These are phyloP conservation scores for Microdochium trichocladiopsis DNA, from an alignment of 2,329 filamentous ascomycete genomes.

Conservation along the genomic window DNA sequence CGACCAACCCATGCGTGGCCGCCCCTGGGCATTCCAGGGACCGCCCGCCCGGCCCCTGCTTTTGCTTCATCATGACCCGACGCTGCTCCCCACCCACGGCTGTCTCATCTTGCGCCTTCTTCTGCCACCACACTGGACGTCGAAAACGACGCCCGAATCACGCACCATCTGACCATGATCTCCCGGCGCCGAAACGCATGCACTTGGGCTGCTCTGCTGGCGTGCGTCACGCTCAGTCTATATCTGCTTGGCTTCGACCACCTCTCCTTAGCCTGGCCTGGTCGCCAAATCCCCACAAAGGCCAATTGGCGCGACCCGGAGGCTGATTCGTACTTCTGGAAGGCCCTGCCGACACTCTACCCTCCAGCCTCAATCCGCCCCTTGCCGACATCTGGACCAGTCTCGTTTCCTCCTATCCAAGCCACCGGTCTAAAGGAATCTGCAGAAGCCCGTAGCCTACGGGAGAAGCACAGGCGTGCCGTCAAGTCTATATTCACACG, in stretches of 20 bases:
- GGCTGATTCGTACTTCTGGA: constrained; percentile 15
- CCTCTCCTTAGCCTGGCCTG: not conserved
- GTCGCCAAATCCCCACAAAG: not conserved
- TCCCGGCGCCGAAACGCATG: too few relatives aligned
- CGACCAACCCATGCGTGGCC: too few relatives aligned
- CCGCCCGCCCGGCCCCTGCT: too few relatives aligned
- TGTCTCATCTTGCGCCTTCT: too few relatives aligned
- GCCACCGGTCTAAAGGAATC: constrained; percentile 2
- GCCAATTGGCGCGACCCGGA: not conserved
- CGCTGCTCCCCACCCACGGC: too few relatives aligned
- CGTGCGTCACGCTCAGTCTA: not conserved
- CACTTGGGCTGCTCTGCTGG: too few relatives aligned
- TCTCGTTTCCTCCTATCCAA: constrained; percentile 13
- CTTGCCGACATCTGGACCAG: constrained; percentile 11
- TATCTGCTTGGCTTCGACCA: not conserved
- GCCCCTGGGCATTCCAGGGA: too few relatives aligned
- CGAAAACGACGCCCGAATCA: too few relatives aligned
- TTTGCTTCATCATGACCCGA: too few relatives aligned
- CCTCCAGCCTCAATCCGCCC: constrained; percentile 11
- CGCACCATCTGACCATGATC: too few relatives aligned
- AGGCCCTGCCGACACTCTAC: constrained; percentile 13
- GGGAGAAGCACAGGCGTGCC: constrained; percentile 5
- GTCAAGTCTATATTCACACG: constrained; percentile 25
- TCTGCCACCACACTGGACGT: too few relatives aligned
- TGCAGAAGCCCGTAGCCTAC: constrained; percentile 8